These are phyloP conservation scores for Triticum monococcum DNA, from an alignment of 176 grass and related monocot species.

Conservation along the genomic window DNA sequence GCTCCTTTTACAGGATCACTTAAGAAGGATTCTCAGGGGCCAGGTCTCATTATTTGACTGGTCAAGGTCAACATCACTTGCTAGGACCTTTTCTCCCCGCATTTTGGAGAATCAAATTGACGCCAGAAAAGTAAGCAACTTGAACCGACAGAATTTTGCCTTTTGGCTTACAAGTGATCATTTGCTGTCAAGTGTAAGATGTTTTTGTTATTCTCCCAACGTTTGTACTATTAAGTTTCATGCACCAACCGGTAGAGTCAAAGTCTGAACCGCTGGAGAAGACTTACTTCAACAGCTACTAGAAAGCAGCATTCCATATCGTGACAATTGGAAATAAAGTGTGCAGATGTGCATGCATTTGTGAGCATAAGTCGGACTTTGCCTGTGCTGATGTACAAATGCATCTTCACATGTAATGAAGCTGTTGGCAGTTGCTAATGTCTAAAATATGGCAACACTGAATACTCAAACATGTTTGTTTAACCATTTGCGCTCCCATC, in stretches of 20 bases:
- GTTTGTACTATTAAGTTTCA: not conserved
- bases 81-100: conserved; percentile 85
- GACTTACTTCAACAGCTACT: not conserved
- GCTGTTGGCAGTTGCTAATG: not conserved
- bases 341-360: conserved; percentile 3
- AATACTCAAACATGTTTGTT: not conserved
- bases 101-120: conserved; percentile 93
- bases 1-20: conserved; percentile 70
- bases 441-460: not conserved
- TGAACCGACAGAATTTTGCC: not conserved
- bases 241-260: not conserved
- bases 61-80: conserved; percentile 90
- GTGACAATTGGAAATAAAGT: conserved; percentile 6
- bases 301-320: not conserved
- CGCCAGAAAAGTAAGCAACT: conserved; percentile 76
- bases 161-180: not conserved
- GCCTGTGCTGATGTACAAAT: conserved; percentile 2
- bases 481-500: not conserved
- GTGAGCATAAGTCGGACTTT: not conserved
- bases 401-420: conserved; percentile 4
- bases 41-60: conserved; percentile 98
- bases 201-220: not conserved
- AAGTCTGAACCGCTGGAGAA: not conserved
- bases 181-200: not conserved
- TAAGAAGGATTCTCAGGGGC: conserved; percentile 96